Evolutionary conservation across 2,329 filamentous ascomycete species (phyloP), one percentile per base, ranked within the genome.

Genomic region (Akanthomyces muscarius): DNA sequence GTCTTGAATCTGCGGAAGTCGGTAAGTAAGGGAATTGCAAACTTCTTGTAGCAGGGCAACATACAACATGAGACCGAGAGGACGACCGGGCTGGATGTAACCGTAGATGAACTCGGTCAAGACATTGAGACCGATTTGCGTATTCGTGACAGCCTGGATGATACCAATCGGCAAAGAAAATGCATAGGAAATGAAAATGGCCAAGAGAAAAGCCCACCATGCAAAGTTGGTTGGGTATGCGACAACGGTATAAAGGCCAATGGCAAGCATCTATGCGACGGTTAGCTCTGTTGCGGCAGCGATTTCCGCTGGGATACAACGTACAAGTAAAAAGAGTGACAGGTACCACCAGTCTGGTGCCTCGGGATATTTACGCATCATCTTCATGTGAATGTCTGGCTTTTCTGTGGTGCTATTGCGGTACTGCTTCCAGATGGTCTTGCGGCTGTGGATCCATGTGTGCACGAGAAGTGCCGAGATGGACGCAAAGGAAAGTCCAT

Each of bases 91-190:
- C 66, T 90, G 87, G 69, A 92, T 89, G 69, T 92, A 92, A 1
- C 89, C 89, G 64, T 86, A 86, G 4, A 92, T 77, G 66, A 91
- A 90, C 75, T 91, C 89, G 0, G 88, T 90, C 65, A 92, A 77
- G 30, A 92, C 88, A 66, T 92, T 92, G 42, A 92, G 77, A 1
- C 87, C 88, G 44, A 91, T 86, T 76, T 90, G 78, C 72, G 88
- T 87, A 69, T 90, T 86, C 4, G 89, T 89, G 5, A 87, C 80
- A 44, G 87, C 89, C 69, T 89, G 83, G 41, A 91, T 85, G 64
- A 91, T 89, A 47, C 86, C 86, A 53, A 87, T 87, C 0, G 88
- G 88, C 14, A 91, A 74, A 10, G 86, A 79, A 71, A 89, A 91
- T 10, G 80, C 74, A 62, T 85, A 83, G 0, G 88, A 84, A 63